Evolutionary conservation across 1,139 yeast genomes (phyloP), one percentile per base, ranked within the genome.

Genomic region (Hemisphaericaspora subhashii): DNA sequence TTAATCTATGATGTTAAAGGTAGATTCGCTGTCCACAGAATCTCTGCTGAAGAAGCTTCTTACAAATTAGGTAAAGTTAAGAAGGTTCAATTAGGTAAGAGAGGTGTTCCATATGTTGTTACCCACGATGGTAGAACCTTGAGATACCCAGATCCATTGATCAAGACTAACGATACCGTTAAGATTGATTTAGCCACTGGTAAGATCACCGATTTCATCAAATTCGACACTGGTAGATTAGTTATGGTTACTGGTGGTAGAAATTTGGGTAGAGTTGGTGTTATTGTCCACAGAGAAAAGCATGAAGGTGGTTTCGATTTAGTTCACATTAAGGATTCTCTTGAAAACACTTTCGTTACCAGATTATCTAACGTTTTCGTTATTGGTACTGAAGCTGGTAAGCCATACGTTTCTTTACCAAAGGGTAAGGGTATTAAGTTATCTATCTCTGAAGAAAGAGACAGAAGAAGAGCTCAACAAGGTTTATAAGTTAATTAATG

Each of bases 341-440:
- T 89, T 64, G 98, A 90, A 72, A 92, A 92, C 92, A 79, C 94
- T 62, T 92, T 92, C 77, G 97, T 92, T 62, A 92, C 98, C 76
- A 90, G 98, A 84, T 83, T 90, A 68, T 71, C 84, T 62, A 92
- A 92, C 85, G 96, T 92, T 62, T 92, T 92, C 77, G 86, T 90
- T 66, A 85, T 92, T 68, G 98, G 98, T 79, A 52, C 57, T 35
- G 97, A 90, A 79, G 94, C 94, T 66, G 86, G 90, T 75, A 90
- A 89, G 80, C 96, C 98, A 67, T 81, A 83, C 82, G 83, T 92
- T 70, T 88, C 97, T 52, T 82, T 92, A 74, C 98, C 98, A 82
- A 92, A 89, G 90, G 98, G 98, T 81, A 92, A 92, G 85, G 98
- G 98, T 86, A 86, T 92, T 74, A 92, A 90, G 82, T 85, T 92